Evolutionary conservation across 768 basidiomycete genomes (phyloP).

Genomic region (Xanthoconium stramineum): DNA sequence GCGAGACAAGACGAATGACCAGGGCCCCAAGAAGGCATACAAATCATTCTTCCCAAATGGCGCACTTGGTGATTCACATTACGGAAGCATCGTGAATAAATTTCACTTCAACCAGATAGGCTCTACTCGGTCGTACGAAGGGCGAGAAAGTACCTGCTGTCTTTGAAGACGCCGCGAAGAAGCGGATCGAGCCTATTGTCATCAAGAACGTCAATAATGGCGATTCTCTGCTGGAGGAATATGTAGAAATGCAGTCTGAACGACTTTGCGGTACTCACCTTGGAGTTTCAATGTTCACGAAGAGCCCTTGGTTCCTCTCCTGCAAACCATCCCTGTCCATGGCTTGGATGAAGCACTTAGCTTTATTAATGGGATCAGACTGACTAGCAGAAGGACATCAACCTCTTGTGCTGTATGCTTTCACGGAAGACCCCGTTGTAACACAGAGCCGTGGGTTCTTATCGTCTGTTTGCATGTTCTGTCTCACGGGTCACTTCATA

Average conservation of each 20-base stretch:
- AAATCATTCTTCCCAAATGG: conserved; percentile 52
- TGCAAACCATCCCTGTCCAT: conserved; percentile 61
- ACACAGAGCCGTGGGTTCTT: conserved; percentile 38
- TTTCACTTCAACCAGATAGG: conserved; percentile 53
- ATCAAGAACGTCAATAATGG: conserved; percentile 49
- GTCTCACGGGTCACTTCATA: conserved; percentile 4
- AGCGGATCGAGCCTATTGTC: conserved; percentile 58
- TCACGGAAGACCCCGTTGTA: conserved; percentile 45
- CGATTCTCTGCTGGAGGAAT: conserved; percentile 65
- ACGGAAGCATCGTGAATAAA: conserved; percentile 51
- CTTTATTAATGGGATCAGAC: conserved; percentile 40
- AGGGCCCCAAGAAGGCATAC: conserved; percentile 42
- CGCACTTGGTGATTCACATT: conserved; percentile 42
- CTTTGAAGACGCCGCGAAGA: conserved; percentile 32
- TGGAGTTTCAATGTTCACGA: conserved; percentile 31
- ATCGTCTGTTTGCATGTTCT: neutral
- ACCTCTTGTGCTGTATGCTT: conserved; percentile 63
- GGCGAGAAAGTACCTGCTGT: conserved; percentile 56
- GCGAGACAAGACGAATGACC: conserved; percentile 41
- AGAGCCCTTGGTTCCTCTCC: conserved; percentile 71
- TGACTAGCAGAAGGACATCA: conserved; percentile 39
- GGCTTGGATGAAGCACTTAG: conserved; percentile 52
- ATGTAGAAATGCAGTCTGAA: conserved; percentile 15
- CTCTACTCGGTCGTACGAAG: conserved; percentile 50
- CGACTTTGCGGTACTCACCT: neutral